A percentile compares a stretch with the other conserved stretches of the same genome.
Evolutionary conservation across 192 early-diverging fungal genomes (phyloP).

Genomic region (Coemansia sp.): DNA sequence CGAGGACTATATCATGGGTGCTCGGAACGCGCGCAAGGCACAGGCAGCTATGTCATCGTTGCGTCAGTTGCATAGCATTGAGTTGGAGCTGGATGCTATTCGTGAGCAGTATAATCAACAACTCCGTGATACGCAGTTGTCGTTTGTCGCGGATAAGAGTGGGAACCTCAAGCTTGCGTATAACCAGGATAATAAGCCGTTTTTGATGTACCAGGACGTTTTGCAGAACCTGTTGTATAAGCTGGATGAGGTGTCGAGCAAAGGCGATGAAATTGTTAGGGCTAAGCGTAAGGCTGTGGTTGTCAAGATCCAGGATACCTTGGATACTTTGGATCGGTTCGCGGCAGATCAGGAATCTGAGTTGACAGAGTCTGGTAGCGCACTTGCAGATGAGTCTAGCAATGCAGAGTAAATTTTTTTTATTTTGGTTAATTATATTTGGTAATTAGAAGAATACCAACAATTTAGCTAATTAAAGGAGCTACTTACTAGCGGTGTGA

Average conservation of each 20-base stretch:
- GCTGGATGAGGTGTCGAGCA: constrained; percentile 38
- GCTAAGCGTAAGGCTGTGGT: constrained; percentile 35
- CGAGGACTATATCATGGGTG: constrained; percentile 36
- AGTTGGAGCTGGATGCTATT: constrained; percentile 33
- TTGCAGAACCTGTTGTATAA: constrained; percentile 30
- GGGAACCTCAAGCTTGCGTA: constrained; percentile 43
- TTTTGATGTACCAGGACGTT: constrained; percentile 46
- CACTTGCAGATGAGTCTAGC: constrained; percentile 35
- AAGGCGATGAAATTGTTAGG: constrained; percentile 27
- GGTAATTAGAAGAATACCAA: background rate
- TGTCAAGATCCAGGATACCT: constrained; percentile 41
- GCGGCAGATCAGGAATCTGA: constrained; percentile 45
- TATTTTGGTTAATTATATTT: constrained; percentile 3
- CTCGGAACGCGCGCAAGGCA: background rate
- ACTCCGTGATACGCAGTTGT: constrained; percentile 44
- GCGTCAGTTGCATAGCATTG: constrained; percentile 20
- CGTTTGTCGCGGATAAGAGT: constrained; percentile 50
- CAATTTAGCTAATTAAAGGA: no score
- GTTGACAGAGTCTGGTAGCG: constrained; percentile 19
- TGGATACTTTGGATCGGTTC: constrained; percentile 46
- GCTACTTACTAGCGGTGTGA: no score
- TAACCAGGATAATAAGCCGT: constrained; percentile 32
- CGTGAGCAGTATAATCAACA: constrained; percentile 42
- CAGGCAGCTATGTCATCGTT: constrained; percentile 17
- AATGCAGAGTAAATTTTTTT: constrained; percentile 22